Evolutionary conservation across 1,284 basidiomycete species (phyloP).

Genomic region (Ganoderma meredithae): DNA sequence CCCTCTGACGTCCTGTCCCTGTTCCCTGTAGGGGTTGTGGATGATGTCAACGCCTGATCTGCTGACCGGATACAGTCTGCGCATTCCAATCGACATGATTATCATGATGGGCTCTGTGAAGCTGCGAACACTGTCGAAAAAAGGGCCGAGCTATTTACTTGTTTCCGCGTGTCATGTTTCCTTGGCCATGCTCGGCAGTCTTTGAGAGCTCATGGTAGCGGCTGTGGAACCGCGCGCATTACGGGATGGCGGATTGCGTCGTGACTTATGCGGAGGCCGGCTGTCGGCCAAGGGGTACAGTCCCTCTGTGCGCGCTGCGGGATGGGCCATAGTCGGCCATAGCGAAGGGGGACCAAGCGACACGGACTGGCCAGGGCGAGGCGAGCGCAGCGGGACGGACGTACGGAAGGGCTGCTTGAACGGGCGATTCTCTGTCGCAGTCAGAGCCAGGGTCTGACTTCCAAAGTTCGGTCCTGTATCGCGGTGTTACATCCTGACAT

Average conservation of each 20-base stretch:
- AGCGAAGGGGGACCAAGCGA: background rate
- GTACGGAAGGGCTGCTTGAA: slow-evolving; percentile 6
- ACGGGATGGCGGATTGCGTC: slow-evolving; percentile 3
- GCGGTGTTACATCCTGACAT: slow-evolving; percentile 26
- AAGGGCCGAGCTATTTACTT: slow-evolving; percentile 2
- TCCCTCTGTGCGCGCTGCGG: background rate
- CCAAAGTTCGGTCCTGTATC: slow-evolving; percentile 10
- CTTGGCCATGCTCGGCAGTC: background rate
- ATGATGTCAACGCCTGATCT: slow-evolving; percentile 17
- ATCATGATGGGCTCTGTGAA: slow-evolving; percentile 32
- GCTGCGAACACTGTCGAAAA: slow-evolving; percentile 16
- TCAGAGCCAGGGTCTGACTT: background rate
- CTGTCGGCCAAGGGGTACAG: background rate
- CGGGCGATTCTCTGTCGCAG: slow-evolving; percentile 3
- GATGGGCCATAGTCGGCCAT: slow-evolving; percentile 5
- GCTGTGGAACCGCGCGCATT: background rate
- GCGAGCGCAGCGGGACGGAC: background rate
- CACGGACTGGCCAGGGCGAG: background rate
- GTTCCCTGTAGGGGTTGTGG: background rate
- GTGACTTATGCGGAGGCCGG: slow-evolving; percentile 1
- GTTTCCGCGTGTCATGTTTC: slow-evolving; percentile 14
- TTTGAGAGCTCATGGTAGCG: background rate
- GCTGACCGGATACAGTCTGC: slow-evolving; percentile 5
- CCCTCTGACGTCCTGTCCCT: background rate
- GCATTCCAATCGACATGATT: slow-evolving; percentile 26